Conservation (phyloP, 2,329 filamentous ascomycete genomes). For the Elsinoe perseae region DNA sequence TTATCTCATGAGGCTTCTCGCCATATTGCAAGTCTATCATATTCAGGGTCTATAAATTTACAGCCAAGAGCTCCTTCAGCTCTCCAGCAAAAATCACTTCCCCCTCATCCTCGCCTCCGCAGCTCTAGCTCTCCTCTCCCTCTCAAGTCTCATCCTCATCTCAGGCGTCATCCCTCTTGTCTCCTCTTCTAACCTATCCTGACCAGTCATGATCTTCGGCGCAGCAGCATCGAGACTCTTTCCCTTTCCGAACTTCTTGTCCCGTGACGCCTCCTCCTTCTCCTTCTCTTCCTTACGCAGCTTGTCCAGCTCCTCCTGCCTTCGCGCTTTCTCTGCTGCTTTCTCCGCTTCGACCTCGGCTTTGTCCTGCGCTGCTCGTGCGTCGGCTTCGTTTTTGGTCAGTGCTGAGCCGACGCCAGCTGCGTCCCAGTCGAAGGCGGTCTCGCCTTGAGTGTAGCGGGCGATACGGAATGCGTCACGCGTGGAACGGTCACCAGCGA, state of each 20-base stretch:
- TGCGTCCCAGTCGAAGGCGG: conserved; percentile 67
- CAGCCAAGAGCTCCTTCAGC: background rate
- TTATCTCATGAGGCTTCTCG: too few relatives aligned
- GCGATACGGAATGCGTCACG: conserved; percentile 88
- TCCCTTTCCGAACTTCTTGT: conserved; percentile 45
- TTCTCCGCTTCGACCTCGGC: conserved; percentile 61
- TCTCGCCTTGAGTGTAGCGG: conserved; percentile 71
- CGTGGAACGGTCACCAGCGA: conserved; percentile 76
- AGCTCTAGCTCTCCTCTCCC: conserved; percentile 82
- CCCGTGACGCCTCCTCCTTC: conserved; percentile 42
- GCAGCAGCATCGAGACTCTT: conserved; percentile 44
- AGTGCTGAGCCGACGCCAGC: conserved; percentile 66
- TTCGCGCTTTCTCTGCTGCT: conserved; percentile 50
- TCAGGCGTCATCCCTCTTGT: conserved; percentile 77
- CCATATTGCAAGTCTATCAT: too few relatives aligned
- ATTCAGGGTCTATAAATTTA: background rate
- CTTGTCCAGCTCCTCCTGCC: conserved; percentile 66
- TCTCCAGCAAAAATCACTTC: background rate
- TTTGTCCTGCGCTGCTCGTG: conserved; percentile 62
- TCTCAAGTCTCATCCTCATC: conserved; percentile 73
- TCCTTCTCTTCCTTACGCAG: conserved; percentile 59
- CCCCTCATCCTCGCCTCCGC: conserved; percentile 78
- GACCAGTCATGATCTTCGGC: conserved; percentile 50
- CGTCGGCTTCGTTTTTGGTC: conserved; percentile 62
- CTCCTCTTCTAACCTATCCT: conserved; percentile 78